Evolutionary conservation across 176 grass and related monocot genomes (phyloP), one percentile per base, ranked within the genome.

Genomic region (Pontederia crassipes): DNA sequence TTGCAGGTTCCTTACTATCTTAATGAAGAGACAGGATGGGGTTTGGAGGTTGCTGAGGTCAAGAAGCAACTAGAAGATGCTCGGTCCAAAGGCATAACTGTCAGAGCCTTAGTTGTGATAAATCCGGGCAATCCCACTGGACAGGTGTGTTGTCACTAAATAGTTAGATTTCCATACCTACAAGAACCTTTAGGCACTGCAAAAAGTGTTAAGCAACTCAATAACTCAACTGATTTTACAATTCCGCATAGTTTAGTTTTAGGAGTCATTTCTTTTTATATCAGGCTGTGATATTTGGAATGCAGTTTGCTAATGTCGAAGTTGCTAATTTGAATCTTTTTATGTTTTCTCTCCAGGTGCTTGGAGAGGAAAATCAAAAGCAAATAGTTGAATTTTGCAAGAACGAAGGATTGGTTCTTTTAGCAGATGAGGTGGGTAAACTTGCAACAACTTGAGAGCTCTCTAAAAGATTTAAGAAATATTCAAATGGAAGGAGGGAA

Each of bases 61-160:
- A 86, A 87, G 66, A 95, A 90, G 66, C 86, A 89, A 66, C 69
- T 95, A 58, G 75, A 84, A 10, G 82, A 86, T 72, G 83, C 90
- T 77, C 83, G 66, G 57, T 90, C 83, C 73, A 95, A 90, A 83
- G 90, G 90, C 69, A 95, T 87, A 66, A 89, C 64, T 45, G 83
- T 95, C 29, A 86, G 86, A 71, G 86, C 83, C 0, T 71, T 95
- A 9, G 83, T 87, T 57, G 86, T 95, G 77, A 90, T 95, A 81
- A 95, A 95, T 84, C 90, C 90, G 29, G 90, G 90, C 66, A 95
- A 95, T 56, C 90, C 90, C 62, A 95, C 90, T 18, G 90, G 86
- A 72, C 90, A 95, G 90, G 86, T 86, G 28, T 65, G 14, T 83
- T 16, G 6, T 40, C 6, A 40, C 32, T 40, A 40, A 4, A 40